Conservation (phyloP, 2,329 filamentous ascomycete species). For the Paraphoma chrysanthemicola region DNA sequence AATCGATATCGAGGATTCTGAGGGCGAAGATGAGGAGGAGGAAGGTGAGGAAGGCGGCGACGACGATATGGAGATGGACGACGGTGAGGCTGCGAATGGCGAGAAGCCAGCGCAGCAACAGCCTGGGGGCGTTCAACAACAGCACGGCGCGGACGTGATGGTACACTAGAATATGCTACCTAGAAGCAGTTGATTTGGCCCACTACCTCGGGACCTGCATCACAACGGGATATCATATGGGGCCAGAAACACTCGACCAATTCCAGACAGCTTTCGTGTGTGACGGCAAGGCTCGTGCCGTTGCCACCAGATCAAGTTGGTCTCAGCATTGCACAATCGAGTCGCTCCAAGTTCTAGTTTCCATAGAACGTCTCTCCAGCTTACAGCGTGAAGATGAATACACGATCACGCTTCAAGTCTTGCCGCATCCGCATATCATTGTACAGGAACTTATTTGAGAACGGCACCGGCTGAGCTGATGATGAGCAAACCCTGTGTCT, state of each 20-base stretch:
- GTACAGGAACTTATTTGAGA: background rate
- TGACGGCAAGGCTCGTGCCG: no score
- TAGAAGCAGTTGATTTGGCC: background rate
- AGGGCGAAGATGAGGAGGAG: slow-evolving; percentile 74
- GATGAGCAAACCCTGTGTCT: slow-evolving; percentile 5
- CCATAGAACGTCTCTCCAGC: background rate
- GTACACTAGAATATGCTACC: slow-evolving; percentile 39
- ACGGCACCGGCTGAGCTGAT: slow-evolving; percentile 9
- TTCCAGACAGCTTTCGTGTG: no score
- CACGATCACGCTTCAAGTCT: background rate
- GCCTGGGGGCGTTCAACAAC: slow-evolving; percentile 25
- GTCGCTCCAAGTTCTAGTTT: background rate
- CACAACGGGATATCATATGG: no score
- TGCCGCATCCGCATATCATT: no score
- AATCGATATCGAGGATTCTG: slow-evolving; percentile 77
- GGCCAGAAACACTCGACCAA: no score
- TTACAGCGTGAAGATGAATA: background rate
- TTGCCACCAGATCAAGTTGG: no score
- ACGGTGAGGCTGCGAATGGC: slow-evolving; percentile 53
- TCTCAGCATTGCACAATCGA: no score
- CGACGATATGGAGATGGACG: slow-evolving; percentile 65
- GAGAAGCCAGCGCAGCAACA: slow-evolving; percentile 41
- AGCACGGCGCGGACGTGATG: slow-evolving; percentile 47
- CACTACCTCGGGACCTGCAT: background rate
- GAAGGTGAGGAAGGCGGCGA: slow-evolving; percentile 64